Base-by-base conservation (phyloP, 129 eudicot species). In the Flaveria trinervia region DNA sequence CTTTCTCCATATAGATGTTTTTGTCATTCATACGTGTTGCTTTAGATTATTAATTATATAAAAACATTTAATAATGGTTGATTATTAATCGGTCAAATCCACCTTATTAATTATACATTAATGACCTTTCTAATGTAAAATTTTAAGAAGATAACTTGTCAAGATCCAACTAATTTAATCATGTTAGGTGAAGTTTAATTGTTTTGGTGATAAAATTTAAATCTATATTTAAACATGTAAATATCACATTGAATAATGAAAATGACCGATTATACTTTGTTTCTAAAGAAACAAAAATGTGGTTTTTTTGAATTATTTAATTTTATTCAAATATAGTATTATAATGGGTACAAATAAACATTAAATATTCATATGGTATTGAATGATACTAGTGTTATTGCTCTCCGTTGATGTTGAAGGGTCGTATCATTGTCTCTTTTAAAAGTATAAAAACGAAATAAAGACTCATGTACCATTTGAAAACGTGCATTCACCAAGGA, bases 161-260 rank as follows among this genome's bases (percentile, higher is more conserved):
- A 66, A 39, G 74, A 14, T 8, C 36, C 80, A 72, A 76, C 51
- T 76, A 51, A 66, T 36, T n/a, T 20, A 51, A 76, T 43, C 52
- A 52, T 52, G 55, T 66, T 51, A 66, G 74, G 74, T 66, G 55
- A 52, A 76, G 62, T 41, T 48, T 51, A 39, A 41, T 9, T 73
- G 67, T 54, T 59, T 73, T 17, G 44, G 69, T 55, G 36, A 73
- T 57, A 15, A 43, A 73, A 74, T 20, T 33, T 36, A 67, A 51
- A 16, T 55, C 26, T 0, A 55, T 12, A 13, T 1, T 9, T 57
- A 22, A 10, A 56, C 5, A 60, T 60, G 7, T 23, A 60, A 60
- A 3, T 64, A 5, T 64, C 12, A 28, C 15, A 30, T 14, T 14
- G 3, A 30, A 0, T 30, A 14, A 30, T 4, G 26, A 55, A 55